phyloP scores from a whole-genome alignment of 1,284 basidiomycete genomes.

The Coniophora puteana region DNA sequence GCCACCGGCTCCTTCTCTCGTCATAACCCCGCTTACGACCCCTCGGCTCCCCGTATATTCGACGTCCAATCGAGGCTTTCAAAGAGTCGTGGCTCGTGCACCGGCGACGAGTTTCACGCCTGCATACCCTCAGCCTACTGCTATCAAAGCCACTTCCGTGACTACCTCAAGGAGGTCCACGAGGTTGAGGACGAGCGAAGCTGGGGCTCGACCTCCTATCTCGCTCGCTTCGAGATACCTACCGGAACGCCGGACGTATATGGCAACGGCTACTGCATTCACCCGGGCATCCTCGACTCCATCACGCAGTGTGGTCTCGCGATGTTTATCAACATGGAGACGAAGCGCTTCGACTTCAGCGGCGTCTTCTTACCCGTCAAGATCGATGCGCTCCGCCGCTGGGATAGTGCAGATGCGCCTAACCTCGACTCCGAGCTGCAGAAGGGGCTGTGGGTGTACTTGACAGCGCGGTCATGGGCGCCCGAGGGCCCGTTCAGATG shows the following conservation, averaged over 20 bases:
- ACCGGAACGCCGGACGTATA: constrained; percentile 23
- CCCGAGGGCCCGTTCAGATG: constrained; percentile 14
- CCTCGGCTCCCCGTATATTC: constrained; percentile 16
- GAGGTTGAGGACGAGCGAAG: constrained; percentile 22
- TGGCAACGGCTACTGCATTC: constrained; percentile 24
- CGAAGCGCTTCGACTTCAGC: constrained; percentile 26
- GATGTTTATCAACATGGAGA: constrained; percentile 19
- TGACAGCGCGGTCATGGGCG: constrained; percentile 18
- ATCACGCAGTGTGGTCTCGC: constrained; percentile 28
- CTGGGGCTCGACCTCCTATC: constrained; percentile 22
- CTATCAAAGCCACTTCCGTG: constrained; percentile 18
- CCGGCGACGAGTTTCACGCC: constrained; percentile 12
- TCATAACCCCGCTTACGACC: constrained; percentile 22
- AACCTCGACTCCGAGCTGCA: constrained; percentile 22
- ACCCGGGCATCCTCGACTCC: constrained; percentile 26
- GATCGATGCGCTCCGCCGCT: constrained; percentile 24
- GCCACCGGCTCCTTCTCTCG: constrained; percentile 24
- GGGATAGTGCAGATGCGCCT: constrained; percentile 21
- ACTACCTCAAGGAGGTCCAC: constrained; percentile 25
- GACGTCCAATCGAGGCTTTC: constrained; percentile 20
- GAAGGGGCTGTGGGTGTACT: constrained; percentile 26
- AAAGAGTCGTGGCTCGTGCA: constrained; percentile 5
- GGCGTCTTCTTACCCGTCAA: constrained; percentile 27
- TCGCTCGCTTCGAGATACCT: constrained; percentile 17
- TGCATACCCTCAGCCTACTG: constrained; percentile 11